Evolutionary conservation across 306 rosid genomes (phyloP), one percentile per base, ranked within the genome.

Genomic region (Echinosophora koreensis): DNA sequence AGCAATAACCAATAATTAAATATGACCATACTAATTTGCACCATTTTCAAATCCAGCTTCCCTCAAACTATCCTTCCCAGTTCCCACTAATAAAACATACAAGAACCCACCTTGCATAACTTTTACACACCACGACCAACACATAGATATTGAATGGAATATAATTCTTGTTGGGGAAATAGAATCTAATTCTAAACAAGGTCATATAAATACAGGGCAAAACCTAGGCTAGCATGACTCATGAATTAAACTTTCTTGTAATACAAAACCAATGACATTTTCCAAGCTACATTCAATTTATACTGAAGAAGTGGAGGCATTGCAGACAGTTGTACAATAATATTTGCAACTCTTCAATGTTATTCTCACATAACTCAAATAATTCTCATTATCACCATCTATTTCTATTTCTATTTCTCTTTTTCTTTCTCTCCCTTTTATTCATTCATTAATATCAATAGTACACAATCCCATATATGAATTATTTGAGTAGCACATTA

Each of bases 1-100:
- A 81, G 73, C 74, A 81, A 68, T 28, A 55, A 22, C 76, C 15
- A 79, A 87, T 15, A 0, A 69, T 13, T 54, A 17, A 8, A 55
- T 5, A 74, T 30, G 5, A 74, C 64, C 11, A 16, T 16, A 54
- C 42, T 28, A 72, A 61, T 66, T 52, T 37, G 37, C 27, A 85
- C 11, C 57, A 50, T 5, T 56, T 73, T 77, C 42, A 61, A 27
- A 35, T 7, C 8, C 63, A 69, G 27, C 22, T 35, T 65, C 62
- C 54, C 60, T 30, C 50, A 54, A 59, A 61, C 47, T 81, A 50
- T 15, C 62, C 71, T 18, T 67, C 51, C 44, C 34, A 16, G 68
- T 18, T 67, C 51, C 44, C 34, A 16, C 73, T 42, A 60, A 68
- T 12, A 79, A 41, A 61, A 62, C 52, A 42, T 35, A 56, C 55